Percentiles rank a stretch among this genome's conserved stretches.
phyloP scores from a whole-genome alignment of 345 rosid genomes.

The Citrus medica region DNA sequence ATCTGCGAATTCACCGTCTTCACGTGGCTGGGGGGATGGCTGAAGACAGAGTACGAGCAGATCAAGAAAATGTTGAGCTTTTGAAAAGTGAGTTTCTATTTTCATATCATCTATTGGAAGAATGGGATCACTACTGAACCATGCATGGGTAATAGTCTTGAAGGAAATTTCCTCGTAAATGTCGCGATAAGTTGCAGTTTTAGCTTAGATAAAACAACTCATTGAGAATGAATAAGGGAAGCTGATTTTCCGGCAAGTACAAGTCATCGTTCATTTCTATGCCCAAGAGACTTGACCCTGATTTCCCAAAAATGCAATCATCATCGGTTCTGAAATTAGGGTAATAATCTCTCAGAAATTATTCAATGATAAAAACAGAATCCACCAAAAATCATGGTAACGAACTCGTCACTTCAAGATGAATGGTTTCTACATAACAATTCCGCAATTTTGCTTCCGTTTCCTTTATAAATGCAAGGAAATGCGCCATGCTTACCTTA shows the following conservation, averaged over 20 bases:
- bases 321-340: too few species aligned
- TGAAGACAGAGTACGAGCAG: background rate
- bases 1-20: background rate
- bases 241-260: constrained; percentile 28
- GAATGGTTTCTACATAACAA: too few species aligned
- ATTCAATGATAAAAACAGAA: constrained; percentile 15
- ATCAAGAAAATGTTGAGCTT: background rate
- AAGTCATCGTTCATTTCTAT: constrained; percentile 1
- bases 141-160: too few species aligned
- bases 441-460: too few species aligned
- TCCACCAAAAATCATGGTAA: background rate
- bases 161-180: background rate
- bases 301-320: constrained; percentile 8
- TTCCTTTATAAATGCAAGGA: too few species aligned
- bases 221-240: constrained; percentile 23
- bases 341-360: background rate
- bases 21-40: background rate
- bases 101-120: background rate
- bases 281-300: background rate
- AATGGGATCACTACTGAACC: too few species aligned
- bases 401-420: too few species aligned
- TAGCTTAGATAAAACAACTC: background rate
- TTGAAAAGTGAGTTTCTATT: background rate
- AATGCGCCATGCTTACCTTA: too few species aligned
- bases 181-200: background rate